Evolutionary conservation across 768 basidiomycete species (phyloP).

Genomic region (Mycena venus): DNA sequence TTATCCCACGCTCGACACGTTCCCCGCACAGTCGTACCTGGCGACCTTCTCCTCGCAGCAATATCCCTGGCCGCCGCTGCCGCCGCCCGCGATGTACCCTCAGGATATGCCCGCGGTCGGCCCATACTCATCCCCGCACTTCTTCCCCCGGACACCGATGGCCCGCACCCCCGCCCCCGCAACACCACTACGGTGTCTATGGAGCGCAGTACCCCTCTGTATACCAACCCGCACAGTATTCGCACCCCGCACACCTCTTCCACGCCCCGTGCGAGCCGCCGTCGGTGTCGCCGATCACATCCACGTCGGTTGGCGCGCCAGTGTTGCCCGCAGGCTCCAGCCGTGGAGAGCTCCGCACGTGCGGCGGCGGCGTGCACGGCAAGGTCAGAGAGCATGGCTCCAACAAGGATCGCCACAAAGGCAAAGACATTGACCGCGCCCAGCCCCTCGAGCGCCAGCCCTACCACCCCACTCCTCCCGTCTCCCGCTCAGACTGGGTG

Average conservation of each 20-base stretch:
- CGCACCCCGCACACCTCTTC: not conserved
- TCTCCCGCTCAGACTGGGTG: conserved; percentile 77
- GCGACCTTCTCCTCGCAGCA: not conserved
- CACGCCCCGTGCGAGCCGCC: not conserved
- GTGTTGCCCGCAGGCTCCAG: not conserved
- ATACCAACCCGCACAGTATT: not conserved
- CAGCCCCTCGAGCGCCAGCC: conserved; percentile 55
- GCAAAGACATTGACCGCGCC: not conserved
- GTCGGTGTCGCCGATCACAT: not conserved
- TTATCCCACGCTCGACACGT: not conserved
- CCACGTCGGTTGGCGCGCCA: not conserved
- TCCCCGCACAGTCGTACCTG: not conserved
- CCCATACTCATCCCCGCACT: not conserved
- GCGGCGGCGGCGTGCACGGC: too few species aligned
- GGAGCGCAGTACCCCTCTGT: not conserved
- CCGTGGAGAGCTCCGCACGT: not conserved
- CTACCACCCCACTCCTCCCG: conserved; percentile 79
- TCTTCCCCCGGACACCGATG: not conserved
- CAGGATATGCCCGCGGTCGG: not conserved
- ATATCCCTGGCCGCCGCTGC: not conserved
- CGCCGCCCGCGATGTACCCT: not conserved
- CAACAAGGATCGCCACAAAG: not conserved
- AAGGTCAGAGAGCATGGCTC: not conserved
- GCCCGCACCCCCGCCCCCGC: not conserved
- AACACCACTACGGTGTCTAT: not conserved